Percentiles rank a stretch among this genome's conserved stretches.
These are phyloP conservation scores for Dryadomyces quercus-mongolicae DNA, from an alignment of 2,329 filamentous ascomycete species.

Conservation along the genomic window DNA sequence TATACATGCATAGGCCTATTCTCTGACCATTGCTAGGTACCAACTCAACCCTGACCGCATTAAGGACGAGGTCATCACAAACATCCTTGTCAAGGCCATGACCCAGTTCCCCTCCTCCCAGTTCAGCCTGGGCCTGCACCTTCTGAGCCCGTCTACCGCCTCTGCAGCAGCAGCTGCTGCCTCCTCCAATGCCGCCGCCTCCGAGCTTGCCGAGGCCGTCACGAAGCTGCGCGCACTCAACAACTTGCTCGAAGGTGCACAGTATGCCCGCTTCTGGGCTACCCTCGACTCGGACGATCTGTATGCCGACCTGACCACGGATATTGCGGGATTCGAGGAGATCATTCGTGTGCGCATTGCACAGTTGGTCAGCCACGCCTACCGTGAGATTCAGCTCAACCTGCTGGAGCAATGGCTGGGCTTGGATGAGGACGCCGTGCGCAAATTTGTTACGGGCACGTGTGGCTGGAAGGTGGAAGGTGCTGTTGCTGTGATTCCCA, in stretches of 20 bases:
- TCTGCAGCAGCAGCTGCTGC: conserved; percentile 47
- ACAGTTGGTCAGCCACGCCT: conserved; percentile 69
- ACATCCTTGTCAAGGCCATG: conserved; percentile 95
- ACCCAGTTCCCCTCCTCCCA: conserved; percentile 94
- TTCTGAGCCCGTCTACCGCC: conserved; percentile 71
- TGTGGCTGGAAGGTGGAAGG: conserved; percentile 75
- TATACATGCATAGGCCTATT: not conserved
- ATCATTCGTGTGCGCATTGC: conserved; percentile 83
- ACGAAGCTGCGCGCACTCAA: conserved; percentile 76
- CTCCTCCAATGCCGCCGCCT: conserved; percentile 17
- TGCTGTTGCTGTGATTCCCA: conserved; percentile 60
- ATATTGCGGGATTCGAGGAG: conserved; percentile 92
- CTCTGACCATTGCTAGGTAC: conserved; percentile 49
- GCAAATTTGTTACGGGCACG: conserved; percentile 72
- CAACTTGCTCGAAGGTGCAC: conserved; percentile 76
- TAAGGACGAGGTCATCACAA: conserved; percentile 95
- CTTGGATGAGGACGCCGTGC: conserved; percentile 50
- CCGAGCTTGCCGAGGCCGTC: conserved; percentile 79
- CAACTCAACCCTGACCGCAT: conserved; percentile 98
- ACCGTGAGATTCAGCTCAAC: conserved; percentile 56
- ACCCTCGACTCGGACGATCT: conserved; percentile 88
- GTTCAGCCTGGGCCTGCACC: conserved; percentile 86
- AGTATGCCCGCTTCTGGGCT: conserved; percentile 88
- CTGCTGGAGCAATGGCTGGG: conserved; percentile 68
- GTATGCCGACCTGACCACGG: conserved; percentile 89